Conservation (phyloP, 2,329 filamentous ascomycete species). For the Hyphodiscus sp. region DNA sequence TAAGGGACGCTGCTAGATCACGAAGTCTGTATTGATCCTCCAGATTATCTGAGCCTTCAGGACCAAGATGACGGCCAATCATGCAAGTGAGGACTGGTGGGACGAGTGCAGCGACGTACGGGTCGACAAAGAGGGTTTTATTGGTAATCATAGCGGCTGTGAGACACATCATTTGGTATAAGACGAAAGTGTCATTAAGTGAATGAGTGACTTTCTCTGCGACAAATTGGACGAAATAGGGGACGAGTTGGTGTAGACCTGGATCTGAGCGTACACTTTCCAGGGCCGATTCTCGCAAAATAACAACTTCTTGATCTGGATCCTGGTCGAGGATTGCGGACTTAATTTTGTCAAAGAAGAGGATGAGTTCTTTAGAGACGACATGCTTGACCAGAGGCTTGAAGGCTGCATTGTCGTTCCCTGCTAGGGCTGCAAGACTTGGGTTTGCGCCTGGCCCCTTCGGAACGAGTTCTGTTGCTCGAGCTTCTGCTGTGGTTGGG, state of each 20-base stretch:
- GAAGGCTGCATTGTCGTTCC: constrained; percentile 75
- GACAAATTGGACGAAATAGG: constrained; percentile 95
- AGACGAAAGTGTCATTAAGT: constrained; percentile 80
- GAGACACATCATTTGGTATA: constrained; percentile 89
- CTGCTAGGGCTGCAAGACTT: constrained; percentile 74
- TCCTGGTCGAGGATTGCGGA: constrained; percentile 81
- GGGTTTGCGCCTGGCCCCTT: constrained; percentile 87
- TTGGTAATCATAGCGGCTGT: constrained; percentile 80
- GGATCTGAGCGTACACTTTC: constrained; percentile 83
- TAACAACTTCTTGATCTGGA: constrained; percentile 67
- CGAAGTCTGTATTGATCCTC: constrained; percentile 72
- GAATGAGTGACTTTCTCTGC: constrained; percentile 93
- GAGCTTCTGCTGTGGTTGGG: constrained; percentile 76
- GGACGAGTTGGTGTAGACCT: constrained; percentile 88
- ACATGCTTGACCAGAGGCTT: constrained; percentile 94
- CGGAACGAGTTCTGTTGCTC: constrained; percentile 77
- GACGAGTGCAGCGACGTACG: constrained; percentile 60
- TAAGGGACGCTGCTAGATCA: constrained; percentile 74
- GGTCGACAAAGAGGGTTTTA: constrained; percentile 64
- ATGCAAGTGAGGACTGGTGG: constrained; percentile 89
- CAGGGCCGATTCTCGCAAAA: constrained; percentile 75
- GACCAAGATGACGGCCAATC: constrained; percentile 63
- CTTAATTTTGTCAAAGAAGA: constrained; percentile 96
- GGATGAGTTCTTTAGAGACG: constrained; percentile 87
- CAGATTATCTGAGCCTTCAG: constrained; percentile 45